Evolutionary conservation across 176 grass and related monocot genomes (phyloP).

Genomic region (Oryza australiensis): DNA sequence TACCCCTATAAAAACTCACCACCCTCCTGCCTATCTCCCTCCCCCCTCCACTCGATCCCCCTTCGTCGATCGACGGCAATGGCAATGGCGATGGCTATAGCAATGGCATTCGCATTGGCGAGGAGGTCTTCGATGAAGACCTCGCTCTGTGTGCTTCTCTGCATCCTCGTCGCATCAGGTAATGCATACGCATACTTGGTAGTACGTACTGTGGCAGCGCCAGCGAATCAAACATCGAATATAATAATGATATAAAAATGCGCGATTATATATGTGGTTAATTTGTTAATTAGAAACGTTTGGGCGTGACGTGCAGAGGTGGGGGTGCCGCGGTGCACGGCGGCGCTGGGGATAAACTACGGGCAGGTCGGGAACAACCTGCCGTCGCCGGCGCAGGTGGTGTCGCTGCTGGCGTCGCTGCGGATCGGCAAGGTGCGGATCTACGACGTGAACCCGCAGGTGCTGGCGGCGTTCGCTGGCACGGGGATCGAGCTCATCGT

Average conservation of each 20-base stretch:
- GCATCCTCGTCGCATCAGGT: slow-evolving; percentile 63
- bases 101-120: slow-evolving; percentile 33
- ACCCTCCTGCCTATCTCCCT: slow-evolving; percentile 20
- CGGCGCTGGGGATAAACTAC: slow-evolving; percentile 89
- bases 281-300: too few species aligned
- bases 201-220: background rate
- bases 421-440: slow-evolving; percentile 73
- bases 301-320: slow-evolving; percentile 47
- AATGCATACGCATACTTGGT: background rate
- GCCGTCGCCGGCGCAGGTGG: slow-evolving; percentile 59
- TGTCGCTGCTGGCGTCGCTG: slow-evolving; percentile 61
- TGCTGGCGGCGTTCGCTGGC: slow-evolving; percentile 69
- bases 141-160: slow-evolving; percentile 45
- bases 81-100: slow-evolving; percentile 20
- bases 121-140: background rate
- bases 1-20: slow-evolving; percentile 19
- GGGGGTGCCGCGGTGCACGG: slow-evolving; percentile 30
- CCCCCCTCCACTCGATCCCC: slow-evolving; percentile 18
- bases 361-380: slow-evolving; percentile 94
- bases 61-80: background rate
- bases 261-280: too few species aligned
- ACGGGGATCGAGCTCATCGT: slow-evolving; percentile 78
- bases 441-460: slow-evolving; percentile 87
- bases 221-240: background rate
- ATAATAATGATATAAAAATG: too few species aligned